Evolutionary conservation across 2,329 filamentous ascomycete species (phyloP).

Genomic region (Calonectria henricotiae): DNA sequence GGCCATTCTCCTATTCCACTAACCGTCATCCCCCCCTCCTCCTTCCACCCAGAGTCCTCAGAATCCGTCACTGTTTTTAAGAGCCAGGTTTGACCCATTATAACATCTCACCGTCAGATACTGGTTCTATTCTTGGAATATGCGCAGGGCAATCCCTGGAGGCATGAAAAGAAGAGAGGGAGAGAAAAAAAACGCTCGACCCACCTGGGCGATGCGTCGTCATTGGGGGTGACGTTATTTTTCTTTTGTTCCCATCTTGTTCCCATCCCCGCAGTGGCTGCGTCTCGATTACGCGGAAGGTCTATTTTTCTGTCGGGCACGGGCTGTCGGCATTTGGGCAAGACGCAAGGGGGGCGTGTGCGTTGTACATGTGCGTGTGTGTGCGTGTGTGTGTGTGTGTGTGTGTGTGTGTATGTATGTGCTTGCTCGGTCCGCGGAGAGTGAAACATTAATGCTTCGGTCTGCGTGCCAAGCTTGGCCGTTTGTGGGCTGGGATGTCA

Average conservation of each 20-base stretch:
- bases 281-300: conserved; percentile 23
- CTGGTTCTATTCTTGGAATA: not conserved
- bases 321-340: not conserved
- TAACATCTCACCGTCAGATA: not conserved
- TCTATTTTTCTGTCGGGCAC: not conserved
- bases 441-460: conserved; percentile 4
- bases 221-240: not conserved
- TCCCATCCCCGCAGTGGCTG: conserved; percentile 16
- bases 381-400: too few relatives aligned
- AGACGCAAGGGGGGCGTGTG: not conserved
- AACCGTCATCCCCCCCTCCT: too few relatives aligned
- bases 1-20: too few relatives aligned
- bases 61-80: conserved; percentile 32
- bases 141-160: not conserved
- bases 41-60: too few relatives aligned
- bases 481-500: not conserved
- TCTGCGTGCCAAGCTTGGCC: not conserved
- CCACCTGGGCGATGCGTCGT: conserved; percentile 16
- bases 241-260: conserved; percentile 9
- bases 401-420: not conserved
- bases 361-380: too few relatives aligned
- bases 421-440: conserved; percentile 3
- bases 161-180: too few relatives aligned
- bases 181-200: not conserved
- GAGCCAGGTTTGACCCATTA: conserved; percentile 25